Conservation (phyloP, 2,329 filamentous ascomycete species). For the Dactylonectria estremocensis region DNA sequence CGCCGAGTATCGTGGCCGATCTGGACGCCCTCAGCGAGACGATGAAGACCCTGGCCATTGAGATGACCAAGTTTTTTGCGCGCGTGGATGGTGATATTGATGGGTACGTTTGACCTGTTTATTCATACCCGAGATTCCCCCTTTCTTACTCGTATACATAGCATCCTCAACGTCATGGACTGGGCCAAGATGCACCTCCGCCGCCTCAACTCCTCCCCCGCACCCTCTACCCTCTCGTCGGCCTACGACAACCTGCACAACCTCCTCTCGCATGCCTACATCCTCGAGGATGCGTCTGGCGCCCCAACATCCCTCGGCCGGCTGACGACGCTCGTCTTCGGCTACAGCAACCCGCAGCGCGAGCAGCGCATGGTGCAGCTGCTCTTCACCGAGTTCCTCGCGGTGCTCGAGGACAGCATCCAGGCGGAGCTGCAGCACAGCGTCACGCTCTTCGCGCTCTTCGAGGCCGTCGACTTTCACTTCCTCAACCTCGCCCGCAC, state of each 20-base stretch:
- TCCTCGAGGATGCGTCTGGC: constrained; percentile 69
- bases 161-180: constrained; percentile 95
- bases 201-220: constrained; percentile 74
- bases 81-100: constrained; percentile 95
- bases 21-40: constrained; percentile 89
- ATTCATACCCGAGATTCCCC: neutral
- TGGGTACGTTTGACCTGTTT: constrained; percentile 63
- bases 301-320: constrained; percentile 78
- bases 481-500: constrained; percentile 90
- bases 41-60: constrained; percentile 85
- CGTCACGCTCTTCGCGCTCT: constrained; percentile 87
- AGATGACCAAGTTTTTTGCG: constrained; percentile 93
- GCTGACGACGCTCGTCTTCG: constrained; percentile 81
- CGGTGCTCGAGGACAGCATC: constrained; percentile 91
- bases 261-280: constrained; percentile 75
- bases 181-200: constrained; percentile 91
- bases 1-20: constrained; percentile 86
- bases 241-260: constrained; percentile 89
- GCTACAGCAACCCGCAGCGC: constrained; percentile 84
- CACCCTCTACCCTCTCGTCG: constrained; percentile 72
- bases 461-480: constrained; percentile 91
- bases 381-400: constrained; percentile 87
- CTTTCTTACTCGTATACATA: constrained; percentile 48
- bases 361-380: constrained; percentile 86
- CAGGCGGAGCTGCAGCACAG: constrained; percentile 86